A percentile compares a stretch with the other conserved stretches of the same genome.
These are phyloP conservation scores for Narthecium ossifragum DNA, from an alignment of 106 monocot species.

Conservation along the genomic window DNA sequence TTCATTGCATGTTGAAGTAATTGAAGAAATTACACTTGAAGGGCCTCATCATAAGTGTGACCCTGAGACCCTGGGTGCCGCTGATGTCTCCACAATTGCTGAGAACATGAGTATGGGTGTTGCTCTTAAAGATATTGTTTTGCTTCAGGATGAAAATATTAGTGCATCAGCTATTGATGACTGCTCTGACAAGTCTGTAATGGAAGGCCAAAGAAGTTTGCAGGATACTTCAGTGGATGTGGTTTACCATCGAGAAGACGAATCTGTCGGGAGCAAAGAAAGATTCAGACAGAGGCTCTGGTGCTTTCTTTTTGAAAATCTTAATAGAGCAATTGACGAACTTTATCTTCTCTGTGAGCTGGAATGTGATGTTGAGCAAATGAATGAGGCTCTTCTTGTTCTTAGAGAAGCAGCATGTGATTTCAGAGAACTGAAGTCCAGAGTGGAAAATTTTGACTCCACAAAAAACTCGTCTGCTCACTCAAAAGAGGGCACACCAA, in stretches of 20 bases:
- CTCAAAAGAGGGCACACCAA: constrained; percentile 42
- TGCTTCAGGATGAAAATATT: constrained; percentile 3
- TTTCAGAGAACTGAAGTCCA: constrained; percentile 82
- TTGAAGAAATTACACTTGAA: neutral
- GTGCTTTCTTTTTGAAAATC: constrained; percentile 97
- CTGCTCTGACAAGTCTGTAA: no score
- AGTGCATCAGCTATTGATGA: constrained; percentile 14
- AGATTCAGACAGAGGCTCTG: constrained; percentile 96
- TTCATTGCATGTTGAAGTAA: constrained; percentile 12
- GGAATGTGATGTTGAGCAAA: constrained; percentile 94
- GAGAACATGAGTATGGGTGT: neutral
- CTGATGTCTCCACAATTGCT: constrained; percentile 10
- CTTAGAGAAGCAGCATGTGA: constrained; percentile 88
- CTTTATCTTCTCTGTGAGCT: constrained; percentile 97
- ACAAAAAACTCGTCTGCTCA: constrained; percentile 43
- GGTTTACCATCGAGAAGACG: constrained; percentile 35
- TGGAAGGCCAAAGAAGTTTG: constrained; percentile 8
- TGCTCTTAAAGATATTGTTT: constrained; percentile 7
- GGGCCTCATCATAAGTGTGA: constrained; percentile 8
- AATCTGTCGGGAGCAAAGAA: constrained; percentile 77
- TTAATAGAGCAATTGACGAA: constrained; percentile 95
- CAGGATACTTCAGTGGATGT: constrained; percentile 14
- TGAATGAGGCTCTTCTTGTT: constrained; percentile 89
- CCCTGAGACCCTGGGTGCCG: constrained; percentile 9
- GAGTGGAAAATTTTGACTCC: constrained; percentile 77